Evolutionary conservation across 352 stramenopile genomes (phyloP).

Genomic region (Aphanomyces cochlioides): DNA sequence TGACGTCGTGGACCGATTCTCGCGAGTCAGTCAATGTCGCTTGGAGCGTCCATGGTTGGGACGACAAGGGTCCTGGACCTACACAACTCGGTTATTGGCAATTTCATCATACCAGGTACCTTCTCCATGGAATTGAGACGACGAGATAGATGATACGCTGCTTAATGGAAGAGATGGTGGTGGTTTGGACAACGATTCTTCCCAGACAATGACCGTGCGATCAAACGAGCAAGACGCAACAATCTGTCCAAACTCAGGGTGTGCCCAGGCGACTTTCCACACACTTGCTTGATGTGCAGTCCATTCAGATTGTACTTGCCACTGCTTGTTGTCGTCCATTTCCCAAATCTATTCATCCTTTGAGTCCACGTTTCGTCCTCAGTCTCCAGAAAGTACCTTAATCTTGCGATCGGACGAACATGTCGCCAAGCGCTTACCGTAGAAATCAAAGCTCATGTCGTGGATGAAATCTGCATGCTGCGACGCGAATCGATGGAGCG

Average conservation of each 20-base stretch:
- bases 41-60: conserved; percentile 61
- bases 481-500: conserved; percentile 80
- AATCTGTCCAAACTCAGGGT: conserved; percentile 95
- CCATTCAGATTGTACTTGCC: conserved; percentile 86
- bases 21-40: conserved; percentile 88
- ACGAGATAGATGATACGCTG: background rate
- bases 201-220: conserved; percentile 93
- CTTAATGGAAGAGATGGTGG: background rate
- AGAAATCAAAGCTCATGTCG: conserved; percentile 92
- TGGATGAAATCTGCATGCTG: conserved; percentile 89
- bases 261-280: conserved; percentile 91
- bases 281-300: conserved; percentile 88
- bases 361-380: background rate
- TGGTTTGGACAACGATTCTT: conserved; percentile 55
- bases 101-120: conserved; percentile 1
- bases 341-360: conserved; percentile 59
- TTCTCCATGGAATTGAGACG: background rate
- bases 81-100: background rate
- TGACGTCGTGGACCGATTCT: conserved; percentile 92
- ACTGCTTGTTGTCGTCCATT: conserved; percentile 69
- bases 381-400: conserved; percentile 42
- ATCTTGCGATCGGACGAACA: conserved; percentile 91
- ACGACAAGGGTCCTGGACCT: conserved; percentile 17
- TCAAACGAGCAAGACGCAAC: conserved; percentile 93
- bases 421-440: conserved; percentile 86